Evolutionary conservation across 2,329 filamentous ascomycete genomes (phyloP).

Genomic region (Penicillium hordei): DNA sequence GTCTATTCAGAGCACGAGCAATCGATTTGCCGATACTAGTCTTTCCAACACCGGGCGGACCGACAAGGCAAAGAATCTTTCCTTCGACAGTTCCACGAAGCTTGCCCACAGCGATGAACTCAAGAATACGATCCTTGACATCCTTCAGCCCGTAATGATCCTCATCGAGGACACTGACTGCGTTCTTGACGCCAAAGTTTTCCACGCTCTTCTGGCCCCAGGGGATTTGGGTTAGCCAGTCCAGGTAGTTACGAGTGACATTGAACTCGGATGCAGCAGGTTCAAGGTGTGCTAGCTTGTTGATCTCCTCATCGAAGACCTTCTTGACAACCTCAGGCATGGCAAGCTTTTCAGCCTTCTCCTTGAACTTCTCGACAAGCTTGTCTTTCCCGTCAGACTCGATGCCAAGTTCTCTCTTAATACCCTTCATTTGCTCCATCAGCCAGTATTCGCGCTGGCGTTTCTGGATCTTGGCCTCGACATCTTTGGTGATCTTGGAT

Average conservation of each 20-base stretch:
- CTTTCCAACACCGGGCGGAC: slow-evolving; percentile 95
- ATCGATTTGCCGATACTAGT: slow-evolving; percentile 99
- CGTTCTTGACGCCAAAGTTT: slow-evolving; percentile 93
- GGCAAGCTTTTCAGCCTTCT: slow-evolving; percentile 86
- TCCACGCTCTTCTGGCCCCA: slow-evolving; percentile 95
- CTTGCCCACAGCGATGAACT: slow-evolving; percentile 98
- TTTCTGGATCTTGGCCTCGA: slow-evolving; percentile 96
- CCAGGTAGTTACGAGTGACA: slow-evolving; percentile 94
- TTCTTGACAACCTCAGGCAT: slow-evolving; percentile 98
- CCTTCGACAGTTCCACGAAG: slow-evolving; percentile 94
- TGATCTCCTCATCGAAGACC: slow-evolving; percentile 97
- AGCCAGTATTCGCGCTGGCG: slow-evolving; percentile 97
- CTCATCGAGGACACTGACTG: slow-evolving; percentile 85
- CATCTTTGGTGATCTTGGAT: slow-evolving; percentile 96
- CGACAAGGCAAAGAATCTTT: slow-evolving; percentile 97
- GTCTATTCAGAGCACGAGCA: slow-evolving; percentile 85
- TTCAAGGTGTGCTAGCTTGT: slow-evolving; percentile 93
- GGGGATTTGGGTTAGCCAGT: slow-evolving; percentile 97
- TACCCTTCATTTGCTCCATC: slow-evolving; percentile 99
- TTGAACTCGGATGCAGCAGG: slow-evolving; percentile 97
- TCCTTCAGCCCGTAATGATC: slow-evolving; percentile 97
- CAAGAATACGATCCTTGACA: slow-evolving; percentile 95
- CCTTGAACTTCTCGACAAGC: slow-evolving; percentile 93
- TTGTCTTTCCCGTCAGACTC: slow-evolving; percentile 99
- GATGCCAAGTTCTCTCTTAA: slow-evolving; percentile 89